Percentiles rank a stretch among this genome's conserved stretches.
Conservation (phyloP, 2,329 filamentous ascomycete species). For the Cytospora chrysosperma region DNA sequence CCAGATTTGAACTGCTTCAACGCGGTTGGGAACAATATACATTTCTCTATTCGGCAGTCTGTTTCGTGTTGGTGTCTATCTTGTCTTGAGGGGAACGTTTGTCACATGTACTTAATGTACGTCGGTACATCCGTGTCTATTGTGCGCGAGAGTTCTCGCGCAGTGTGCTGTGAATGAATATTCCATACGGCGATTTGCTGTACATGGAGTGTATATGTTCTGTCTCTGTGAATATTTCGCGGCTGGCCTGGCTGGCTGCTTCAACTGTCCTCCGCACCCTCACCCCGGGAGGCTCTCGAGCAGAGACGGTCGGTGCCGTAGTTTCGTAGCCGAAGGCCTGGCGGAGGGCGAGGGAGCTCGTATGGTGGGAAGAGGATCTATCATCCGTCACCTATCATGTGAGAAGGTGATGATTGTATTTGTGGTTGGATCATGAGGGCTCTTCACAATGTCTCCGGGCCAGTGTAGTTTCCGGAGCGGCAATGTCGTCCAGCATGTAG, state of each 20-base stretch:
- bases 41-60: neutral
- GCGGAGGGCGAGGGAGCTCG: too few species aligned
- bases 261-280: constrained; percentile 11
- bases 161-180: too few species aligned
- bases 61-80: neutral
- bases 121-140: neutral
- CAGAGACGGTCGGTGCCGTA: constrained; percentile 30
- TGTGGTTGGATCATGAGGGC: too few species aligned
- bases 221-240: too few species aligned
- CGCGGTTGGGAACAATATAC: constrained; percentile 32
- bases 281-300: constrained; percentile 26
- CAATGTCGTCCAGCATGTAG: neutral
- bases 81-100: neutral
- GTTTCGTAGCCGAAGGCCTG: constrained; percentile 29
- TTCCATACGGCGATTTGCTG: too few species aligned
- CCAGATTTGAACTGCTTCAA: constrained; percentile 39
- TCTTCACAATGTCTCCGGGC: too few species aligned
- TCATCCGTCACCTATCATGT: too few species aligned
- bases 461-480: neutral
- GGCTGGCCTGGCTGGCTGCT: too few species aligned
- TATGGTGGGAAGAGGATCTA: too few species aligned
- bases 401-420: too few species aligned
- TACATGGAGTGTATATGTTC: neutral
- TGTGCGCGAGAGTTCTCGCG: neutral
- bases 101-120: neutral